phyloP scores from a whole-genome alignment of 139 green algal genomes.

The Tetratostichococcus sp. region DNA sequence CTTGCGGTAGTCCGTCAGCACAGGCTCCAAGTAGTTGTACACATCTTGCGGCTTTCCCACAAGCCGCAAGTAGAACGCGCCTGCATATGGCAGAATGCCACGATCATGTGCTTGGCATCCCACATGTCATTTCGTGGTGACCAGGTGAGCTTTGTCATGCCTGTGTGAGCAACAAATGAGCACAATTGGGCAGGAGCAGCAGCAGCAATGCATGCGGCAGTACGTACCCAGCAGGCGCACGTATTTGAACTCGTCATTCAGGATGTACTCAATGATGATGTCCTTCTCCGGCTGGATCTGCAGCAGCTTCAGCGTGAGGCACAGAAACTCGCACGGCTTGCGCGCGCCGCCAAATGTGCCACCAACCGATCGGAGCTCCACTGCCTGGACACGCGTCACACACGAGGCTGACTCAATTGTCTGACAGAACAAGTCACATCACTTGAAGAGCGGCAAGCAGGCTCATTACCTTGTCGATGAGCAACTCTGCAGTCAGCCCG shows the following conservation, averaged over 20 bases:
- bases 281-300: slow-evolving; percentile 97
- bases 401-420: too few relatives aligned
- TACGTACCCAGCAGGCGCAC: slow-evolving; percentile 73
- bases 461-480: slow-evolving; percentile 86
- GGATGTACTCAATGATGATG: slow-evolving; percentile 98
- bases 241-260: slow-evolving; percentile 98
- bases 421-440: too few relatives aligned
- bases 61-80: slow-evolving; percentile 95
- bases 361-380: slow-evolving; percentile 75
- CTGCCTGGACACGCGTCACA: slow-evolving; percentile 46
- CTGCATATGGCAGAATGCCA: slow-evolving; percentile 30
- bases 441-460: too few relatives aligned
- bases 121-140: too few relatives aligned
- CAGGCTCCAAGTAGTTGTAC: slow-evolving; percentile 95
- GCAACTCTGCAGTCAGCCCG: slow-evolving; percentile 82
- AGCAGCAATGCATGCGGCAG: too few relatives aligned
- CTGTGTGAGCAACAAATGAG: too few relatives aligned
- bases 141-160: too few relatives aligned
- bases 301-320: slow-evolving; percentile 95
- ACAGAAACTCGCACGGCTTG: slow-evolving; percentile 90
- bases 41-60: slow-evolving; percentile 85
- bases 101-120: too few relatives aligned
- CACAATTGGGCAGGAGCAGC: too few relatives aligned
- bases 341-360: slow-evolving; percentile 84
- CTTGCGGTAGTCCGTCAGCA: slow-evolving; percentile 96